Evolutionary conservation across 2,329 filamentous ascomycete species (phyloP).

Genomic region (Exophiala alcalophila): DNA sequence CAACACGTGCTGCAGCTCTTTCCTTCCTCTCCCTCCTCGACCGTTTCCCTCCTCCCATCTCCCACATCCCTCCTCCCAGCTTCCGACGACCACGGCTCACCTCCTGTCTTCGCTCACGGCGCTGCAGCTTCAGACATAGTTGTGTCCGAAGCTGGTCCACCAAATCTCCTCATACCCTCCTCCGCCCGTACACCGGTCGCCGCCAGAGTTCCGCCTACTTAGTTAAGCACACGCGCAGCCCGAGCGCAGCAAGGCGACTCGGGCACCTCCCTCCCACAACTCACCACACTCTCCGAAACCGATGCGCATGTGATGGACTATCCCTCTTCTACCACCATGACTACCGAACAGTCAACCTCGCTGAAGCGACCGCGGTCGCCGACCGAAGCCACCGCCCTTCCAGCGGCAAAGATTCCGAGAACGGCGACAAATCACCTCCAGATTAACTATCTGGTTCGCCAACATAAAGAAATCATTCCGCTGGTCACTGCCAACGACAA

Average conservation of each 20-base stretch:
- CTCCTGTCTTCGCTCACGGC: constrained; percentile 20
- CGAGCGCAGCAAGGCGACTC: constrained; percentile 26
- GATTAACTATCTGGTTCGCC: constrained; percentile 66
- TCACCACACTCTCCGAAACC: no score
- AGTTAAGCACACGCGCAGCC: constrained; percentile 22
- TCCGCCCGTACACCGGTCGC: constrained; percentile 12
- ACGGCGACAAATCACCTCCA: constrained; percentile 57
- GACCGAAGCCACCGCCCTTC: constrained; percentile 39
- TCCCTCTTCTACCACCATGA: constrained; percentile 26
- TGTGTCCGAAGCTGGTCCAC: constrained; percentile 22
- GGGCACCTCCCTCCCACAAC: constrained; percentile 12
- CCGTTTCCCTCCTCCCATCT: constrained; percentile 1
- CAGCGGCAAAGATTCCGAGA: constrained; percentile 53
- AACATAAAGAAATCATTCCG: constrained; percentile 60
- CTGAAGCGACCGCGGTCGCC: constrained; percentile 47
- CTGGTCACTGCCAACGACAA: constrained; percentile 64
- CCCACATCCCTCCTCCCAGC: not conserved
- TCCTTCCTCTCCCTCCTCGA: constrained; percentile 4
- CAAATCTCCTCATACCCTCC: constrained; percentile 14
- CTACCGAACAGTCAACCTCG: constrained; percentile 38
- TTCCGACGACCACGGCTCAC: constrained; percentile 10
- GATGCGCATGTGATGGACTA: constrained; percentile 22
- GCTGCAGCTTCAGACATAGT: constrained; percentile 27
- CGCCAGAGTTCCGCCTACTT: constrained; percentile 4
- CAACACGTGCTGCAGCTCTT: constrained; percentile 9